Percentiles rank a stretch among this genome's conserved stretches.
Evolutionary conservation across 164 flowering plant species (phyloP).

Genomic region (Kingdonia uniflora): DNA sequence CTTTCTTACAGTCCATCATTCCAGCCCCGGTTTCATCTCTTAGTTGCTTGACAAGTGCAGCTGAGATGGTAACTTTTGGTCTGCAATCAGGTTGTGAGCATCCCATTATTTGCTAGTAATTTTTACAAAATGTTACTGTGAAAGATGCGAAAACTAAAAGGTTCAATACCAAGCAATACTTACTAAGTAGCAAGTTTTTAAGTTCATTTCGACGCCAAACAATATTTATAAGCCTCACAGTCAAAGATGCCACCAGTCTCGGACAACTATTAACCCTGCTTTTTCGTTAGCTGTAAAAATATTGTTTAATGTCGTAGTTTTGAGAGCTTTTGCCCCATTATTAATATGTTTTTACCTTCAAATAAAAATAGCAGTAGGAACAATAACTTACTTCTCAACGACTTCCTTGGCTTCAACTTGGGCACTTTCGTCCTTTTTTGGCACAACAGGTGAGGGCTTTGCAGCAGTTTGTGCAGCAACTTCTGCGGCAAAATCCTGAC

Average conservation of each 20-base stretch:
- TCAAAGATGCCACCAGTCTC: too few relatives aligned
- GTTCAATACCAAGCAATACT: neutral
- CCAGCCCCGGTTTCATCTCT: constrained; percentile 98
- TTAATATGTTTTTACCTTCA: too few relatives aligned
- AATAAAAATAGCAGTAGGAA: neutral
- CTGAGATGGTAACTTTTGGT: constrained; percentile 54
- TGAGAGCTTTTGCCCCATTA: too few relatives aligned
- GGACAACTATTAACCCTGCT: too few relatives aligned
- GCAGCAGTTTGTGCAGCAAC: constrained; percentile 97
- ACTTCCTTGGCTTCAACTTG: constrained; percentile 42
- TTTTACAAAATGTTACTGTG: neutral
- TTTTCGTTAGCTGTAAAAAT: too few relatives aligned
- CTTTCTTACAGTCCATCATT: constrained; percentile 99
- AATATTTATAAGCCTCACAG: too few relatives aligned
- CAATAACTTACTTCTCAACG: constrained; percentile 50
- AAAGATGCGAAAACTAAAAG: neutral
- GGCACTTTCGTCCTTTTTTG: constrained; percentile 39
- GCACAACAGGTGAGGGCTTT: constrained; percentile 29
- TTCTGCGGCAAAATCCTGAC: constrained; percentile 96
- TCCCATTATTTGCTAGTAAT: neutral
- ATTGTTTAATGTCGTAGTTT: too few relatives aligned
- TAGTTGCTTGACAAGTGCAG: constrained; percentile 82
- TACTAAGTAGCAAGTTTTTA: neutral
- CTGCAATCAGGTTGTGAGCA: constrained; percentile 29
- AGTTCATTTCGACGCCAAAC: neutral